Percentiles rank a stretch among this genome's conserved stretches.
Conservation (phyloP, 164 flowering plant genomes). For the Aristolochia californica region DNA sequence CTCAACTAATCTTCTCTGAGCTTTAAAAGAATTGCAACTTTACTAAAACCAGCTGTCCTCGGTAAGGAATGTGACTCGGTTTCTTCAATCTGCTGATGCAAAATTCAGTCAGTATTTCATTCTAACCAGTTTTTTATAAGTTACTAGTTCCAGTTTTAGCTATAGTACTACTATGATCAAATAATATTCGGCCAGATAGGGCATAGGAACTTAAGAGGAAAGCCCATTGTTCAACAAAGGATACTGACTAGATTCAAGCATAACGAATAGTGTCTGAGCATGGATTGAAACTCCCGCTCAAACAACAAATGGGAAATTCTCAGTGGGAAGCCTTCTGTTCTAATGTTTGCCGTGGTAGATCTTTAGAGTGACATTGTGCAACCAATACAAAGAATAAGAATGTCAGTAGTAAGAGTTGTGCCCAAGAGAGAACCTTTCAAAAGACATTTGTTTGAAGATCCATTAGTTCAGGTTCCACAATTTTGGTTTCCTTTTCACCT, state of each 20-base stretch:
- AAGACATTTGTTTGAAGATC: constrained; percentile 75
- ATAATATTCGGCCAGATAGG: too few species aligned
- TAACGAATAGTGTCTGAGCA: too few species aligned
- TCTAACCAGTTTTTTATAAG: neutral
- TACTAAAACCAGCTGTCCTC: neutral
- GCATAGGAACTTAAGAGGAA: too few species aligned
- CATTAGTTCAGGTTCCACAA: constrained; percentile 42
- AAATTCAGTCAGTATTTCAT: neutral
- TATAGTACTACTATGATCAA: neutral
- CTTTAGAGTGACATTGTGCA: too few species aligned
- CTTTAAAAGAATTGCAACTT: neutral
- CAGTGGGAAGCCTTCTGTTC: too few species aligned
- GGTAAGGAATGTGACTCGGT: neutral
- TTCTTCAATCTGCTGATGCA: neutral
- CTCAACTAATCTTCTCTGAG: too few species aligned
- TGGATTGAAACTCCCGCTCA: too few species aligned
- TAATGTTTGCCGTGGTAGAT: too few species aligned
- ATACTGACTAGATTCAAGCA: too few species aligned
- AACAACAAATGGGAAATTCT: too few species aligned
- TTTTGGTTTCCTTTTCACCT: constrained; percentile 35
- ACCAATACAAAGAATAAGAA: too few species aligned
- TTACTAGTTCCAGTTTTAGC: neutral
- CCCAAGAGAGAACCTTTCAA: constrained; percentile 22
- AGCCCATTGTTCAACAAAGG: too few species aligned
- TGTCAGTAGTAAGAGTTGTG: neutral